Conservation (phyloP, 768 basidiomycete species). For the Phaeolepiota aurea region DNA sequence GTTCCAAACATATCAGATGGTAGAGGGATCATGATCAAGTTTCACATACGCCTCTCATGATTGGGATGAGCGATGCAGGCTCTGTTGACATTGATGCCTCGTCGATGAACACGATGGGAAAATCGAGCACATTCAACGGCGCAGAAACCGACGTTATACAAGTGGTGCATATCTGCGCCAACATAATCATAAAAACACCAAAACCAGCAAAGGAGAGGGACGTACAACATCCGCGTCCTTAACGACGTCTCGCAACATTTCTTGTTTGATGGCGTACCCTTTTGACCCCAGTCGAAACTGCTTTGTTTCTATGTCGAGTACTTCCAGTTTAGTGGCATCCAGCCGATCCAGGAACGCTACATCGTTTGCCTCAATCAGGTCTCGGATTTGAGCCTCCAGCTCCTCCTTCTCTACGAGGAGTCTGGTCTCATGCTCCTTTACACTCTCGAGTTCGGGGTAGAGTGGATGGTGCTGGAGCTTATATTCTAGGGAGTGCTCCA, state of each 20-base stretch:
- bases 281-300: slow-evolving; percentile 25
- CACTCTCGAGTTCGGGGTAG: slow-evolving; percentile 30
- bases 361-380: slow-evolving; percentile 9
- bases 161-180: slow-evolving; percentile 73
- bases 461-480: slow-evolving; percentile 57
- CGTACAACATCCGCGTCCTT: slow-evolving; percentile 65
- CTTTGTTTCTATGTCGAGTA: slow-evolving; percentile 19
- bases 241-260: slow-evolving; percentile 61
- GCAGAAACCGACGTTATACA: slow-evolving; percentile 71
- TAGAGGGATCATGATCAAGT: slow-evolving; percentile 7
- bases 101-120: slow-evolving; percentile 89
- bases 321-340: slow-evolving; percentile 22
- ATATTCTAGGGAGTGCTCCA: slow-evolving; percentile 52
- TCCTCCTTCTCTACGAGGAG: slow-evolving; percentile 14
- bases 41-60: slow-evolving; percentile 85
- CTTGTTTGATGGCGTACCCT: slow-evolving; percentile 46
- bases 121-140: slow-evolving; percentile 67
- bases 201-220: slow-evolving; percentile 10
- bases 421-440: slow-evolving; percentile 29
- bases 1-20: too few species aligned
- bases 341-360: slow-evolving; percentile 10
- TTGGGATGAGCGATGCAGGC: slow-evolving; percentile 81
- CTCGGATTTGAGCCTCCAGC: slow-evolving; percentile 16
- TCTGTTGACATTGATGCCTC: slow-evolving; percentile 97
- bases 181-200: slow-evolving; percentile 4